Conservation (phyloP, 306 rosid species). For the Pyrus pyrifolia region DNA sequence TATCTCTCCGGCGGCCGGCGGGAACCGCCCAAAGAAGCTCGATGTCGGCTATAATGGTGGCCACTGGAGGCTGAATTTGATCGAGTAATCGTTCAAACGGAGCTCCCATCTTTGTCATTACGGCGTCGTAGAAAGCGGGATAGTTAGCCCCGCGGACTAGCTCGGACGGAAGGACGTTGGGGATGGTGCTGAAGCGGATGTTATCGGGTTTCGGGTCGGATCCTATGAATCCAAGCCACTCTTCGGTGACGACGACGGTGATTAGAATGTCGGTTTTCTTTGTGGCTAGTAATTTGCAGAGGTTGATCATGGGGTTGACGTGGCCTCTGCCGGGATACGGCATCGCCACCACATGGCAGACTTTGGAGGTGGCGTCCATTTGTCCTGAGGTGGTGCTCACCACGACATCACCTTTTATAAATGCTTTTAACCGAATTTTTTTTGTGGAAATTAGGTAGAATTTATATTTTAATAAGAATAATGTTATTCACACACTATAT, state of each 20-base stretch:
- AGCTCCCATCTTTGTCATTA: constrained; percentile 19
- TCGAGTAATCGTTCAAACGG: constrained; percentile 12
- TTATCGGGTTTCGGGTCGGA: constrained; percentile 3
- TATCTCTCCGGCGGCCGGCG: constrained; percentile 9
- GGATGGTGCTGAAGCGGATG: constrained; percentile 11
- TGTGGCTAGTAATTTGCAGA: constrained; percentile 21
- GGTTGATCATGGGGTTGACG: constrained; percentile 42
- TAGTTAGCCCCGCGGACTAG: constrained; percentile 1
- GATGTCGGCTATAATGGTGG: neutral
- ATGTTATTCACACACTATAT: too few species aligned
- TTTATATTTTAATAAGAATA: too few species aligned
- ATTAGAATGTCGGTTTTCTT: constrained; percentile 7
- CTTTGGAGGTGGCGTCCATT: neutral
- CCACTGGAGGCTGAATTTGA: neutral
- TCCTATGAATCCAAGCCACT: constrained; percentile 20
- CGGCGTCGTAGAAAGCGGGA: constrained; percentile 14
- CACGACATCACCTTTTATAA: too few species aligned
- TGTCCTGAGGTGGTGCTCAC: neutral
- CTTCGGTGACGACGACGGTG: constrained; percentile 20
- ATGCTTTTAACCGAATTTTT: too few species aligned
- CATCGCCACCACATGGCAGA: constrained; percentile 33
- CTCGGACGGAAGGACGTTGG: constrained; percentile 24
- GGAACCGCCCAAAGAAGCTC: constrained; percentile 19
- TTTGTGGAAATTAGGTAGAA: too few species aligned
- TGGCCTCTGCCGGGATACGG: constrained; percentile 42